Conservation (phyloP, 805 yeast genomes). For the Metschnikowia santaceciliae region DNA sequence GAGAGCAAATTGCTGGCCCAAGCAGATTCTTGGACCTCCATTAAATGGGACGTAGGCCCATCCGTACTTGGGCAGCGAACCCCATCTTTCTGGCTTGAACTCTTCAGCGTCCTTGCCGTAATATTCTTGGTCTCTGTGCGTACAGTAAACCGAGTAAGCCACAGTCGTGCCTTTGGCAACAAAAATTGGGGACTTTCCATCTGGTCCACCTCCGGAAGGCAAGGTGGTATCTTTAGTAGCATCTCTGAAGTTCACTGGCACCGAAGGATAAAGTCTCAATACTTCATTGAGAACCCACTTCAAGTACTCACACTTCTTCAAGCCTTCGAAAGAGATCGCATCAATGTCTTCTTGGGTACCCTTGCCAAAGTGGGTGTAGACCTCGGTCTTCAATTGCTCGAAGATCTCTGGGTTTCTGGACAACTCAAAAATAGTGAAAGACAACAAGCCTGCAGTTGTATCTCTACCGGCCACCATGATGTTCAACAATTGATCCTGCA, state of each 20-base stretch:
- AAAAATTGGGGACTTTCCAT: constrained; percentile 18
- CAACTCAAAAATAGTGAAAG: constrained; percentile 32
- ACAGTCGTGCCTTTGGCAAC: constrained; percentile 19
- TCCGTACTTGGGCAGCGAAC: constrained; percentile 27
- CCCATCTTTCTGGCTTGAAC: constrained; percentile 41
- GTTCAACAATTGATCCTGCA: constrained; percentile 38
- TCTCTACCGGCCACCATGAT: constrained; percentile 42
- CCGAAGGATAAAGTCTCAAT: constrained; percentile 35
- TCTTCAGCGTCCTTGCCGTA: constrained; percentile 34
- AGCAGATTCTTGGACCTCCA: constrained; percentile 54
- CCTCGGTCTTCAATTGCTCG: constrained; percentile 29
- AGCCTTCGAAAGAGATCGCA: constrained; percentile 34
- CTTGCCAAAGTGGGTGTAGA: constrained; percentile 28
- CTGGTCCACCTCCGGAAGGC: constrained; percentile 27
- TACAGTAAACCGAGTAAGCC: constrained; percentile 14
- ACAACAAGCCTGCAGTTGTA: constrained; percentile 39
- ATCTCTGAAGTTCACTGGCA: constrained; percentile 22
- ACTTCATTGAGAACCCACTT: constrained; percentile 34
- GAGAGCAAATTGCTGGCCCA: constrained; percentile 55
- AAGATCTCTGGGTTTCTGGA: constrained; percentile 32
- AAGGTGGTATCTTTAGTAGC: constrained; percentile 22
- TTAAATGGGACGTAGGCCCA: constrained; percentile 53
- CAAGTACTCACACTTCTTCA: constrained; percentile 37
- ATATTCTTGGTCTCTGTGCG: constrained; percentile 21
- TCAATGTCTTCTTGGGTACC: constrained; percentile 28